A percentile compares a stretch with the other conserved stretches of the same genome.
Evolutionary conservation across 2,329 filamentous ascomycete species (phyloP).

Genomic region (Trichoderma asperellum): DNA sequence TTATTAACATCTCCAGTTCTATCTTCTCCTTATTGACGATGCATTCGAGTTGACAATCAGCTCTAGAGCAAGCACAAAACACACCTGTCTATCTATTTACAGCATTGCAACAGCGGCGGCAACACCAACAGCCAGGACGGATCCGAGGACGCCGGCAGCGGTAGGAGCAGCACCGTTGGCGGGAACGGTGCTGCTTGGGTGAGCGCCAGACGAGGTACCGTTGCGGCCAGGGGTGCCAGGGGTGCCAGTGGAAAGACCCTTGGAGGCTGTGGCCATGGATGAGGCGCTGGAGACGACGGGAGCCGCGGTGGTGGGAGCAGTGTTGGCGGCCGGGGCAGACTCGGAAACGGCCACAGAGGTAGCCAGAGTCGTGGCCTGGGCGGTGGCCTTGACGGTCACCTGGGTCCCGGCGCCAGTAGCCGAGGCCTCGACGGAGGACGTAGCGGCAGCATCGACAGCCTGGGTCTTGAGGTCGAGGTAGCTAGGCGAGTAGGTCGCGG

Average conservation of each 20-base stretch:
- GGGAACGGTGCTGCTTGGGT: slow-evolving; percentile 7
- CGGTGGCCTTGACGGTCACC: not conserved
- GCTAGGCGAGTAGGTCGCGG: slow-evolving; percentile 56
- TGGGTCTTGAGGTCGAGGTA: slow-evolving; percentile 48
- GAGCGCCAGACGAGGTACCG: slow-evolving; percentile 2
- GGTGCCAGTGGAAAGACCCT: not conserved
- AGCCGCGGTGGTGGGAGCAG: not conserved
- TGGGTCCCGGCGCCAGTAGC: slow-evolving; percentile 25
- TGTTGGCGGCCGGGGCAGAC: not conserved
- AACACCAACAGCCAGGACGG: slow-evolving; percentile 37
- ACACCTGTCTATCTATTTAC: slow-evolving; percentile 28
- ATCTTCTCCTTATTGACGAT: not conserved
- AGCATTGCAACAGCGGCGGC: slow-evolving; percentile 38
- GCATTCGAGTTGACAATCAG: not conserved
- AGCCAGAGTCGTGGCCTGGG: slow-evolving; percentile 15
- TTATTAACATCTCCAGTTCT: not conserved
- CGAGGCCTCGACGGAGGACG: slow-evolving; percentile 28
- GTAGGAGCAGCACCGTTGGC: slow-evolving; percentile 34
- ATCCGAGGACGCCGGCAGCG: slow-evolving; percentile 35
- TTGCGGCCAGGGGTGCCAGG: not conserved
- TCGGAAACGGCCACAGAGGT: not conserved
- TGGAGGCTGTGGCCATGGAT: slow-evolving; percentile 4
- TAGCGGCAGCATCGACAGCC: slow-evolving; percentile 1
- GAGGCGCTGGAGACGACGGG: slow-evolving; percentile 16
- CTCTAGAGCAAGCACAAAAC: not conserved